Percentiles rank a stretch among this genome's conserved stretches.
These are phyloP conservation scores for Aphanomyces stellatus DNA, from an alignment of 352 stramenopile genomes.

Conservation along the genomic window DNA sequence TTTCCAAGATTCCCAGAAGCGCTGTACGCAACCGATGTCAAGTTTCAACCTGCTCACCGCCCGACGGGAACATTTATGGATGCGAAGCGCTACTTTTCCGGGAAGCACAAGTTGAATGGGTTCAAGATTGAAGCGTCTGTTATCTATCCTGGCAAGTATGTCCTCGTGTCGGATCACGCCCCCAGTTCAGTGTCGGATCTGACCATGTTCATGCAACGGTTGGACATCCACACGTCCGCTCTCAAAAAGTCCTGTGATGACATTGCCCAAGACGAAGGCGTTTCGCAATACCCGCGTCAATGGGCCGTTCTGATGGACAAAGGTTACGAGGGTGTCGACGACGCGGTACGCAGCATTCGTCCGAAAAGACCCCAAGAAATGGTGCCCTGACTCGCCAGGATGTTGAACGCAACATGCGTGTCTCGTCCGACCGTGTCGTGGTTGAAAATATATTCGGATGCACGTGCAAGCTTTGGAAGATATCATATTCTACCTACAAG, in stretches of 20 bases:
- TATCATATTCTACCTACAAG: slow-evolving; percentile 20
- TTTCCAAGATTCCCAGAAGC: background rate
- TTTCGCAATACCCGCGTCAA: background rate
- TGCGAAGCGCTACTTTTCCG: slow-evolving; percentile 12
- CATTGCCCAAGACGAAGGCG: background rate
- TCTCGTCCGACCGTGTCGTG: slow-evolving; percentile 21
- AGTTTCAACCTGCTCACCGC: slow-evolving; percentile 8
- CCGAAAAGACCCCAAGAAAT: background rate
- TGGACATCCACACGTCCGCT: slow-evolving; percentile 7
- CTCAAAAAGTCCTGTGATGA: background rate
- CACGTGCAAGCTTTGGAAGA: slow-evolving; percentile 20
- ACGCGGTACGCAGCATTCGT: background rate
- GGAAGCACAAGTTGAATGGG: slow-evolving; percentile 21
- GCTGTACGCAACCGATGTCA: slow-evolving; percentile 3
- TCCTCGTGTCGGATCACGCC: slow-evolving; percentile 9
- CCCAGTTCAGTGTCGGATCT: slow-evolving; percentile 20
- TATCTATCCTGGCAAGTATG: background rate
- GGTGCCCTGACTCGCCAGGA: slow-evolving; percentile 6
- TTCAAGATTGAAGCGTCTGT: slow-evolving; percentile 23
- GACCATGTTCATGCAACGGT: slow-evolving; percentile 18
- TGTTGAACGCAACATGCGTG: slow-evolving; percentile 16
- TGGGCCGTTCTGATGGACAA: slow-evolving; percentile 21
- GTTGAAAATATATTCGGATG: slow-evolving; percentile 22
- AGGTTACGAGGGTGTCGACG: slow-evolving; percentile 4
- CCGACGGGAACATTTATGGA: background rate